Base-by-base conservation (phyloP, 768 basidiomycete genomes). In the Boletus reticuloceps region DNA sequence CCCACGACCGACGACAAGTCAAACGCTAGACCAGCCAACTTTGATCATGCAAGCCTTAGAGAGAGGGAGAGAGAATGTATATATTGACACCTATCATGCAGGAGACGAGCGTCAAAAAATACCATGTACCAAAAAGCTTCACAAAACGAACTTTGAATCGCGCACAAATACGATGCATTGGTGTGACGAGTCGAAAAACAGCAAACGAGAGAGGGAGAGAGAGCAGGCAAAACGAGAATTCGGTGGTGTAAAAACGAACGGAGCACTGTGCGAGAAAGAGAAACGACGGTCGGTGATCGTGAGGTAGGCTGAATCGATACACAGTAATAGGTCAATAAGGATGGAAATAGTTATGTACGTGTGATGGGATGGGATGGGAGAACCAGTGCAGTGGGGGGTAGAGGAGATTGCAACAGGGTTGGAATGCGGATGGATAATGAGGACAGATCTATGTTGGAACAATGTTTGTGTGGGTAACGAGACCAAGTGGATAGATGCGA, bases 301-400 rank as follows among this genome's bases (percentile, higher is more conserved):
- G 55, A 53, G 52, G 11, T 63, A 55, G 45, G 42, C n/a, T 63
- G 61, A 52, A 55, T 60, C 47, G 66, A 64, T 67, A 66, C 61
- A 67, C 51, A 57, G 56, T 49, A 54, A 61, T 58, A 64, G 49
- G 58, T 53, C 43, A 66, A 66, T 67, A 69, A 66, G 54, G 58
- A 63, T 52, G 60, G 25, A 44, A 53, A 69, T 67, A 67, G 49
- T 63, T 56, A 66, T 66, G 49, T 68, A 64, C 52, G 58, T 63
- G 56, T 58, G 53, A n/a, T 38, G 49, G 43, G 51, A 14, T 38
- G 39, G 19, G n/a, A 6, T 37, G 49, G 40, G 49, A 17, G 34
- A 16, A 12, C 25, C 46, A 39, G 32, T 58, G 44, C 32, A 42
- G 20, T 17, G 44, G 50, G n/a, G 38, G 47, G 44, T 19, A 20